Base-by-base conservation (phyloP, 257 asterid species). In the Solanum sparsipilum region DNA sequence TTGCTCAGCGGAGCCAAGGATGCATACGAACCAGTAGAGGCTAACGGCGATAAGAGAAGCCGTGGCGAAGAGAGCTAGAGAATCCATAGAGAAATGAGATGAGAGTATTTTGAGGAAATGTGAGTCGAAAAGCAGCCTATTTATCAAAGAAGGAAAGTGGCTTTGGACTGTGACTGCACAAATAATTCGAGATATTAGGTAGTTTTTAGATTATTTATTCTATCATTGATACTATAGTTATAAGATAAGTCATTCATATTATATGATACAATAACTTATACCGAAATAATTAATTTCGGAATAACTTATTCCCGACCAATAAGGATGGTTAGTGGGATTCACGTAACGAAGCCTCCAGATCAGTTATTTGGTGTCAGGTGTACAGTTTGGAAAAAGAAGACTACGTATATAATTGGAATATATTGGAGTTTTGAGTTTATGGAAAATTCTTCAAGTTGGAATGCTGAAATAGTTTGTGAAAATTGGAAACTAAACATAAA, bases 1-100 rank as follows among this genome's bases (percentile, higher is more conserved):
- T 48, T 65, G 90, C 89, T 95, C 98, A 88, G 98, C 98, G 12
- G 96, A 88, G 23, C 98, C 98, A 25, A 94, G 93, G 0, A 94
- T 41, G 92, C 89, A 94, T 46, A 95, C 86, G 91, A 94, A 93
- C 94, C 97, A 95, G 92, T 94, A 95, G 11, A 95, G 85, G 84
- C 93, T 94, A 91, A 92, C 94, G 90, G 91, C 91, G 29, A 95
- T 2, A 44, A 95, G 92, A 18, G 94, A 85, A 89, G 89, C 94
- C 70, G 98, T 94, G 91, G 91, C 91, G 32, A 93, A 56, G 23
- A 95, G 91, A 74, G 98, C 83, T 84, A 94, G 89, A 20, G 90
- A 38, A 48, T 94, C 98, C 96, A 95, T 95, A 2, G 70, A 1
- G 32, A 23, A 32, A 23, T 23, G 81, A 48, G 39, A 56, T 6